phyloP scores from a whole-genome alignment of 1,284 basidiomycete genomes.

The Mycena citricolor region DNA sequence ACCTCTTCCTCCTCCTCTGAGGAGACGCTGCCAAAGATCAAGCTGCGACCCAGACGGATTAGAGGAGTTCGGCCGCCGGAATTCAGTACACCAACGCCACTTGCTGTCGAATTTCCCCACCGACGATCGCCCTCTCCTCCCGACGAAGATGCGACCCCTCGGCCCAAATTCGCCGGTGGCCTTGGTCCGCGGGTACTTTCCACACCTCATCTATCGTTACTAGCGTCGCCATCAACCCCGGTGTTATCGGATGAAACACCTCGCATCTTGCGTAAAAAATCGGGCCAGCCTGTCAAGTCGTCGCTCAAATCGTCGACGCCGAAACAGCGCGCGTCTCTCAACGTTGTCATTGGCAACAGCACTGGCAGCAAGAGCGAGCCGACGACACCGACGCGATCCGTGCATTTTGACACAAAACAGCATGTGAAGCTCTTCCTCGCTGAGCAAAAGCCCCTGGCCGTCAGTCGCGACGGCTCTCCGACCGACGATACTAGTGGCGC shows the following conservation, averaged over 20 bases:
- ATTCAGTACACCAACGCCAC: conserved; percentile 40
- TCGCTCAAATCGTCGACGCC: conserved; percentile 78
- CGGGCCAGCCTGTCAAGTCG: conserved; percentile 88
- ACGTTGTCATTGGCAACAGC: conserved; percentile 46
- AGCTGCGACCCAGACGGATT: conserved; percentile 35
- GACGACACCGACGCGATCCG: conserved; percentile 53
- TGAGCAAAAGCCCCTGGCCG: conserved; percentile 91
- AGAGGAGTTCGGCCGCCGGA: conserved; percentile 39
- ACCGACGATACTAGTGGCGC: conserved; percentile 78
- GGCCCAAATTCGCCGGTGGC: conserved; percentile 30
- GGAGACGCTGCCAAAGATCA: conserved; percentile 25
- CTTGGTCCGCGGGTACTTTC: conserved; percentile 38
- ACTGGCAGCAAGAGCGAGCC: conserved; percentile 55
- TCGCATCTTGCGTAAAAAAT: conserved; percentile 79
- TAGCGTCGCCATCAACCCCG: conserved; percentile 24
- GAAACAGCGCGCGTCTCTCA: conserved; percentile 43
- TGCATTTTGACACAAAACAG: conserved; percentile 92
- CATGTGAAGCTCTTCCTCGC: conserved; percentile 92
- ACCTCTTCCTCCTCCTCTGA: conserved; percentile 24
- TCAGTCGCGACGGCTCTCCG: conserved; percentile 88
- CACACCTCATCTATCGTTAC: conserved; percentile 32
- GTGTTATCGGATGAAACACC: conserved; percentile 20
- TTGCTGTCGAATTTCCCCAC: conserved; percentile 44
- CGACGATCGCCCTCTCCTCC: conserved; percentile 31
- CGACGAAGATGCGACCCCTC: conserved; percentile 28